These are phyloP conservation scores for Populus pruinosa DNA, from an alignment of 345 rosid genomes.

Conservation along the genomic window DNA sequence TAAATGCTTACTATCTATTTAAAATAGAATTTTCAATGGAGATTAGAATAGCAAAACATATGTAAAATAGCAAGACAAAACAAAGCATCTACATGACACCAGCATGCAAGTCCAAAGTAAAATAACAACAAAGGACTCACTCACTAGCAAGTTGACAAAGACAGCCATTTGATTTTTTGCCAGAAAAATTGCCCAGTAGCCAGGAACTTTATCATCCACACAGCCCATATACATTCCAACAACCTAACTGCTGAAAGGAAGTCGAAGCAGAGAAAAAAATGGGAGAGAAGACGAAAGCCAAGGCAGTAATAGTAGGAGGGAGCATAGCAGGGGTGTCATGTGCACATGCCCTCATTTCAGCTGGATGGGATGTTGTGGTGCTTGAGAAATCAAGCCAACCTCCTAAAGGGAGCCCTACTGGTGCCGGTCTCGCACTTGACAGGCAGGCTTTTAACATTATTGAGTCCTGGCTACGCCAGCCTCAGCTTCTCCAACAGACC, in stretches of 20 bases:
- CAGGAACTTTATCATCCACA: not conserved
- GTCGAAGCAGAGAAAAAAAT: constrained; percentile 16
- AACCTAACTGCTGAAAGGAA: not conserved
- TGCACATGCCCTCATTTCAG: constrained; percentile 59
- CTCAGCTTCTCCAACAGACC: constrained; percentile 39
- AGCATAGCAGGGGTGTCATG: constrained; percentile 79
- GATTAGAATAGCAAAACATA: too few species aligned
- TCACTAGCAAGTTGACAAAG: too few species aligned
- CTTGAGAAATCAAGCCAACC: constrained; percentile 60
- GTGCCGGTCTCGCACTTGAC: constrained; percentile 77
- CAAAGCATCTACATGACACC: too few species aligned
- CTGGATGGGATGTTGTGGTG: constrained; percentile 63
- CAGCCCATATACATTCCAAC: too few species aligned
- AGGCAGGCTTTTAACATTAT: constrained; percentile 43
- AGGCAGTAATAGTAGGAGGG: constrained; percentile 67
- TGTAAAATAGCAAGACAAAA: too few species aligned
- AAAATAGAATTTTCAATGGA: too few species aligned
- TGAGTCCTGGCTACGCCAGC: constrained; percentile 51
- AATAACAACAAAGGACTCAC: too few species aligned
- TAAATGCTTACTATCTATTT: too few species aligned
- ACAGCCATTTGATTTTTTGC: too few species aligned
- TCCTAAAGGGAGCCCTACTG: constrained; percentile 68
- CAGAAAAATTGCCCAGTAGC: too few species aligned
- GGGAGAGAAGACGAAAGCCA: constrained; percentile 26
- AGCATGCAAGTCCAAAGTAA: too few species aligned